A percentile compares a stretch with the other conserved stretches of the same genome.
phyloP scores from a whole-genome alignment of 192 early-diverging fungal genomes.

The Geranomyces michiganensis region DNA sequence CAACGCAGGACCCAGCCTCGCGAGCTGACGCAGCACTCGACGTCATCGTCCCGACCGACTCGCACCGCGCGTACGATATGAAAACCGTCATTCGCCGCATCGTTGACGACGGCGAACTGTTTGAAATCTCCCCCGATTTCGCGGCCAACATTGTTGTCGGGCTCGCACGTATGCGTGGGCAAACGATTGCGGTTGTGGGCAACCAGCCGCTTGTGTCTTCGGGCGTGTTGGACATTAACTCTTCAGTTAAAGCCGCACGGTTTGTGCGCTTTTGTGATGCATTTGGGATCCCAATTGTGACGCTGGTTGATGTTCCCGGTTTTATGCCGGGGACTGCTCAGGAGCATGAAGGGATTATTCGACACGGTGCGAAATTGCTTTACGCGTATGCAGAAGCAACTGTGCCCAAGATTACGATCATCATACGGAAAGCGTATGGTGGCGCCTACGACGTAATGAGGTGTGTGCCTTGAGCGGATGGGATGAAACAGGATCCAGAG shows the following conservation, averaged over 20 bases:
- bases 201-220: constrained; percentile 96
- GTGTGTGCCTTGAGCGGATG: constrained; percentile 57
- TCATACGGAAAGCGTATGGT: constrained; percentile 95
- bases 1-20: constrained; percentile 62
- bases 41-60: constrained; percentile 86
- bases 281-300: constrained; percentile 92
- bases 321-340: constrained; percentile 93
- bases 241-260: constrained; percentile 92
- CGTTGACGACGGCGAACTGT: constrained; percentile 83
- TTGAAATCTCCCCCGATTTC: constrained; percentile 89
- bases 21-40: constrained; percentile 81
- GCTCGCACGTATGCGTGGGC: constrained; percentile 83
- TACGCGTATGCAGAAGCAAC: constrained; percentile 97
- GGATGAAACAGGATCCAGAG: too few relatives aligned
- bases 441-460: constrained; percentile 98
- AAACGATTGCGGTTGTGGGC: constrained; percentile 85
- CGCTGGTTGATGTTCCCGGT: constrained; percentile 95
- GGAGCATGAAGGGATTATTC: constrained; percentile 95
- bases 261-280: constrained; percentile 97
- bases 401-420: constrained; percentile 94
- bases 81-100: constrained; percentile 75
- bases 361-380: constrained; percentile 93
- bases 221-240: constrained; percentile 93
- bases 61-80: constrained; percentile 93
- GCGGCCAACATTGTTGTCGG: constrained; percentile 93